These are phyloP conservation scores for Cercospora zeina DNA, from an alignment of 2,329 filamentous ascomycete genomes.

Conservation along the genomic window DNA sequence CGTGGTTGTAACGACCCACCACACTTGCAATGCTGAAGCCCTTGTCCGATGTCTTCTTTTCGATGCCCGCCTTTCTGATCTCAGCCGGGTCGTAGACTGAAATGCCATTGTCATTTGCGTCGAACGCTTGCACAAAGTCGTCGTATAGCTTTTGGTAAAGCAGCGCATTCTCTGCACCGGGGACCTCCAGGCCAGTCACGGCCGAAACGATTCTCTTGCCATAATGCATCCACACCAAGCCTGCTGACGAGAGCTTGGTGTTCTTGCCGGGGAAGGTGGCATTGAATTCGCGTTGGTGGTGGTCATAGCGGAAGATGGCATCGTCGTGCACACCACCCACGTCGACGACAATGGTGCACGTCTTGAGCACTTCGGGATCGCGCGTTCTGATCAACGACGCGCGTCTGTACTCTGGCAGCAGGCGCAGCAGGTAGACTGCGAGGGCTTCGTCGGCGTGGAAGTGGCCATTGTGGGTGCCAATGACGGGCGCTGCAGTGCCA, in stretches of 20 bases:
- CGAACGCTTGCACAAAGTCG: slow-evolving; percentile 91
- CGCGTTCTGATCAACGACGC: slow-evolving; percentile 81
- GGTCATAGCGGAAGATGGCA: slow-evolving; percentile 77
- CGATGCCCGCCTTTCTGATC: slow-evolving; percentile 67
- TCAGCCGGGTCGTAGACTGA: slow-evolving; percentile 72
- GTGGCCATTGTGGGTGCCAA: slow-evolving; percentile 96
- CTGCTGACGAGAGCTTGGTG: slow-evolving; percentile 92
- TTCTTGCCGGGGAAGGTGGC: slow-evolving; percentile 78
- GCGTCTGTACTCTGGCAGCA: slow-evolving; percentile 75
- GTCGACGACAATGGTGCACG: slow-evolving; percentile 93
- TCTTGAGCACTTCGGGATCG: slow-evolving; percentile 72
- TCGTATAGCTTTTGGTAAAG: slow-evolving; percentile 89
- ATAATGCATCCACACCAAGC: slow-evolving; percentile 94
- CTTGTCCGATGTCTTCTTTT: slow-evolving; percentile 80
- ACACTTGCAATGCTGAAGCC: slow-evolving; percentile 83
- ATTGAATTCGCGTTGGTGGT: slow-evolving; percentile 90
- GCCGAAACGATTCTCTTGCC: slow-evolving; percentile 78
- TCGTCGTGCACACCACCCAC: slow-evolving; percentile 94
- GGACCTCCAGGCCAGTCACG: slow-evolving; percentile 60
- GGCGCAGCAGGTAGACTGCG: slow-evolving; percentile 91
- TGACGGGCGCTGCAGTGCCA: slow-evolving; percentile 48
- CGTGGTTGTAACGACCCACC: slow-evolving; percentile 81
- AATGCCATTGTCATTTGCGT: slow-evolving; percentile 97
- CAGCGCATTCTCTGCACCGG: slow-evolving; percentile 67
- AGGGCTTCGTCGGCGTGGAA: slow-evolving; percentile 99